Base-by-base conservation (phyloP, 1,284 basidiomycete species). In the Rhodotorula sp. region DNA sequence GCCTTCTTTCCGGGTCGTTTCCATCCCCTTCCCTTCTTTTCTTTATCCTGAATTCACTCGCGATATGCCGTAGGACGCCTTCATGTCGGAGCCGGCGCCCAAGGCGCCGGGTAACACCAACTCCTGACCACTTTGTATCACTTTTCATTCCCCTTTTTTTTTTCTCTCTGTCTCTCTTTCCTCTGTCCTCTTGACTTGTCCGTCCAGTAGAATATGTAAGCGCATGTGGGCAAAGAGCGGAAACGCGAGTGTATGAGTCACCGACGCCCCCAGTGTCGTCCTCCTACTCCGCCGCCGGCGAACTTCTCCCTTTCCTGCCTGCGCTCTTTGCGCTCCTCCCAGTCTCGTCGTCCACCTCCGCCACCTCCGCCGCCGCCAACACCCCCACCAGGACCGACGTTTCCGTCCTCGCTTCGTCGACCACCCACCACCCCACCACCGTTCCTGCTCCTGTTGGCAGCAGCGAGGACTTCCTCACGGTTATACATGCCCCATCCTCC, bases 401-500 rank as follows among this genome's bases (percentile, higher is more conserved):
- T 8, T 42, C 37, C 37, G 8, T 12, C 37, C 10, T n/a, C 12
- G n/a, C n/a, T 14, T 26, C 49, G 49, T 10, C 24, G 12, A 15
- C n/a, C 26, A 14, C 26, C 29, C 46, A 1, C 42, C 56, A 4
- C 46, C 37, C 29, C 48, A 8, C n/a, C n/a, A 1, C 26, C 33
- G 3, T 12, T 7, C 56, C 60, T 44, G 49, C 64, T 24, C 59
- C 57, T 48, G 46, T 62, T 65, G 37, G 46, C 46, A 20, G 74
- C 71, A 48, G 37, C 62, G 45, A 56, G 44, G 6, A 65, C 63
- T 44, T 67, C 74, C 48, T 71, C 62, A 7, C 63, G 42, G 26
- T 75, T 73, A 26, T 66, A 75, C 67, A 70, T 65, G 10, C 68
- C 70, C 49, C 54, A 69, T n/a, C 70, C 70, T 5, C 68, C 62